Evolutionary conservation across 768 basidiomycete genomes (phyloP).

Genomic region (Termitomyces eurrhizus): DNA sequence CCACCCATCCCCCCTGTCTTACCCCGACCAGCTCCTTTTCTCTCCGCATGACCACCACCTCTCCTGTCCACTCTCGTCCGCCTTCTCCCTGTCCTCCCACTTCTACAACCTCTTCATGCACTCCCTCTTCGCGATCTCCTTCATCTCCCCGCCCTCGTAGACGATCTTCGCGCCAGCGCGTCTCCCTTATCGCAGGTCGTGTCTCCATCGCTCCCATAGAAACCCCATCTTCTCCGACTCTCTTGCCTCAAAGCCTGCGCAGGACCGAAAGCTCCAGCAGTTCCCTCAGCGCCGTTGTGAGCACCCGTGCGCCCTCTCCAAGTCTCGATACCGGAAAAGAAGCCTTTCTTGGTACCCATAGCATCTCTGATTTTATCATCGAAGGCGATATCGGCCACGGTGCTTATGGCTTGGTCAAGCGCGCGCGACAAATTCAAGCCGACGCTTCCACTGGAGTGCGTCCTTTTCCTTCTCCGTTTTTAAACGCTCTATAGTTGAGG

Average conservation of each 20-base stretch:
- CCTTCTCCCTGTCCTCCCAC: conserved; percentile 26
- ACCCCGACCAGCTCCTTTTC: conserved; percentile 22
- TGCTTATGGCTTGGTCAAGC: conserved; percentile 93
- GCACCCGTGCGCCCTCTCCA: conserved; percentile 65
- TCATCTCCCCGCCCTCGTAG: conserved; percentile 63
- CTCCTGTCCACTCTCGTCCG: conserved; percentile 31
- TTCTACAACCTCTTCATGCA: conserved; percentile 23
- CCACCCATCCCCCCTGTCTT: conserved; percentile 4
- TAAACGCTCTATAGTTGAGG: conserved; percentile 16
- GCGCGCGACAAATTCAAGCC: conserved; percentile 70
- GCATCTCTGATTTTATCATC: conserved; percentile 82
- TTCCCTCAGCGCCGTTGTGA: conserved; percentile 53
- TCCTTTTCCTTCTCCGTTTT: conserved; percentile 13
- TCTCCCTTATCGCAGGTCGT: conserved; percentile 80
- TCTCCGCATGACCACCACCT: conserved; percentile 23
- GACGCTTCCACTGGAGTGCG: conserved; percentile 86
- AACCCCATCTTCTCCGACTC: conserved; percentile 60
- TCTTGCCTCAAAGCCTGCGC: conserved; percentile 57
- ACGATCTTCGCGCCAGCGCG: conserved; percentile 80
- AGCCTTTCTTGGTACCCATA: conserved; percentile 57
- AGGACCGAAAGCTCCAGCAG: conserved; percentile 64
- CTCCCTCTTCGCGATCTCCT: conserved; percentile 41
- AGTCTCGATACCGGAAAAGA: conserved; percentile 37
- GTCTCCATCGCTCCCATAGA: conserved; percentile 76
- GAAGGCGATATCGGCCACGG: conserved; percentile 89